phyloP scores from a whole-genome alignment of 2,329 filamentous ascomycete species.

The Magnaporthales sp. region DNA sequence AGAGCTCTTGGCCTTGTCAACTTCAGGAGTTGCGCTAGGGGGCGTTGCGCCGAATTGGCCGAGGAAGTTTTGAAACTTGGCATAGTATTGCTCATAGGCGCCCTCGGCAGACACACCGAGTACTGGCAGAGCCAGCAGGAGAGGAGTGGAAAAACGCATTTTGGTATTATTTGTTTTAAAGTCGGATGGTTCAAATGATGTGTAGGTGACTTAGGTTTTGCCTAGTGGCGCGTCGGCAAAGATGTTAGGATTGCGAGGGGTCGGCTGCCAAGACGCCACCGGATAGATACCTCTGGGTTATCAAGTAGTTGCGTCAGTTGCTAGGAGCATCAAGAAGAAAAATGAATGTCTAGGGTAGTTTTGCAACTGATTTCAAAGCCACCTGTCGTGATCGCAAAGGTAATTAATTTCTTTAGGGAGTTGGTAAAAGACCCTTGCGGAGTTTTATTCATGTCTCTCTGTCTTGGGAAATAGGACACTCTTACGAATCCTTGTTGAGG shows the following conservation, averaged over 20 bases:
- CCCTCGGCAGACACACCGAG: conserved; percentile 43
- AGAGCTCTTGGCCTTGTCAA: conserved; percentile 33
- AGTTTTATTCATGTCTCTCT: conserved; percentile 1
- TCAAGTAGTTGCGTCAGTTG: not conserved
- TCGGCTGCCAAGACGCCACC: not conserved
- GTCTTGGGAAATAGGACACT: conserved; percentile 5
- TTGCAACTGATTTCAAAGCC: not conserved
- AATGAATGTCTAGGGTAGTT: not conserved
- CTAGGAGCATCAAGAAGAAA: not conserved
- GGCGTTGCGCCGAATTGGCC: conserved; percentile 41
- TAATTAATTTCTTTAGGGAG: not conserved
- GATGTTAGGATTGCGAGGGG: conserved; percentile 8
- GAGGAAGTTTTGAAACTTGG: conserved; percentile 55
- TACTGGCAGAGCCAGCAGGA: conserved; percentile 46
- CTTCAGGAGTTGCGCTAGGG: conserved; percentile 24
- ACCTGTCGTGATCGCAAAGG: not conserved
- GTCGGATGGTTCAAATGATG: conserved; percentile 1
- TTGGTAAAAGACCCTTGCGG: not conserved
- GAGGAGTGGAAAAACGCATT: conserved; percentile 51
- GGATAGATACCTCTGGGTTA: not conserved
- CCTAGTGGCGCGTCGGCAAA: not conserved
- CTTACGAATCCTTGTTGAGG: not conserved
- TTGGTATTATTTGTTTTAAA: conserved; percentile 11
- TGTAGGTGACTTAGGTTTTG: not conserved
- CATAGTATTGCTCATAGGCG: conserved; percentile 48